Evolutionary conservation across 139 green algal genomes (phyloP), one percentile per base, ranked within the genome.

Genomic region (Picochlorum sp.): DNA sequence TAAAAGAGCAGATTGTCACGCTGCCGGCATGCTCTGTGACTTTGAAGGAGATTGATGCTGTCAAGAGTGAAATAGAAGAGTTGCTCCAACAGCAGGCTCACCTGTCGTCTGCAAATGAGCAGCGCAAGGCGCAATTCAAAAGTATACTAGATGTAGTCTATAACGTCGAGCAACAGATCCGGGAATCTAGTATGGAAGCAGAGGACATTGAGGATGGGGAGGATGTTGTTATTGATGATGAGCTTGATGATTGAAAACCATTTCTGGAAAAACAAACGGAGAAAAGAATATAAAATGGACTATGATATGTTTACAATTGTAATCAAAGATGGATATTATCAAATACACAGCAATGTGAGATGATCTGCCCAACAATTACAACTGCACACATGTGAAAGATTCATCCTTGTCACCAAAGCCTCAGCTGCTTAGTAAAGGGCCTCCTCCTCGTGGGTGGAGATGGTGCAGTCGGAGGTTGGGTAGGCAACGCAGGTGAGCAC

Each of bases 401-500:
- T 20, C 26, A 30, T 30, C 26, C n/a, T 56, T 26, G 47, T 14
- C n/a, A 56, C 47, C 47, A 56, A 20, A 26, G 18, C 47, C 10
- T 56, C 47, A 15, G 54, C 8, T 50, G 57, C 59, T 79, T 73
- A 91, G 69, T 90, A 91, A 41, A 91, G 73, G 26, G 78, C 65
- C 75, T 89, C 80, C 73, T 91, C 86, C 72, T 88, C 65, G 85
- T 94, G 86, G 66, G 87, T 94, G 21, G 61, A 57, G 73, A 94
- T 86, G 58, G 80, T 92, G 58, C 74, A 71, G 72, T 95, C 87
- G 26, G 71, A 82, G 47, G 69, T 91, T 50, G 87, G 83, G 82
- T 95, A 95, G 10, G 87, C 87, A 50, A 94, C 83, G 77, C 87
- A 94, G 56, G 87, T 94, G 61, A 94, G 83, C 56, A 92, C 81